Conservation (phyloP, 2,329 filamentous ascomycete species). For the Rutstroemia sp. region DNA sequence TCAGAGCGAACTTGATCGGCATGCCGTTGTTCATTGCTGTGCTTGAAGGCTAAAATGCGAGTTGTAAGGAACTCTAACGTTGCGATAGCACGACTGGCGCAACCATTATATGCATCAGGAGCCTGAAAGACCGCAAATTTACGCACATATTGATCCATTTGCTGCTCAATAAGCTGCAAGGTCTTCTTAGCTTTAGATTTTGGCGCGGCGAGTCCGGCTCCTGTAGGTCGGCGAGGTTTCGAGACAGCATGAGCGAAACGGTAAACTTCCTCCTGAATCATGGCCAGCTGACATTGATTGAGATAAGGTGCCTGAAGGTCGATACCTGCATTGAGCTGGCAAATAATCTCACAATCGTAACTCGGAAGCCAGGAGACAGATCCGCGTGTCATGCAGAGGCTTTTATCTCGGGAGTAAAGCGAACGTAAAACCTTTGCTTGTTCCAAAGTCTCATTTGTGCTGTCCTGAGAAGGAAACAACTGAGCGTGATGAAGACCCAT, state of each 20-base stretch:
- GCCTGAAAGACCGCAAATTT: not conserved
- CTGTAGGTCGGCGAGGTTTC: not conserved
- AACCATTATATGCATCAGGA: not conserved
- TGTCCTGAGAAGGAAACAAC: slow-evolving; percentile 2
- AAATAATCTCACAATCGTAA: slow-evolving; percentile 1
- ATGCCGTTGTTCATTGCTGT: slow-evolving; percentile 3
- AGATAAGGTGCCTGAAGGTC: not conserved
- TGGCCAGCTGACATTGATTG: not conserved
- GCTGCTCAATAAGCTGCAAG: not conserved
- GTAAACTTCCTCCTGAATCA: not conserved
- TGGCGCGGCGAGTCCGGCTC: no score
- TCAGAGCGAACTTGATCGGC: not conserved
- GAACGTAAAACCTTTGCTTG: slow-evolving; percentile 5
- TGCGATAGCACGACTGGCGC: not conserved
- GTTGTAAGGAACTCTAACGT: slow-evolving; percentile 5
- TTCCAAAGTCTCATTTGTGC: not conserved
- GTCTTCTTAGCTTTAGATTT: not conserved
- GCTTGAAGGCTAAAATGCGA: slow-evolving; percentile 6
- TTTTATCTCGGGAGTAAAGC: slow-evolving; percentile 5
- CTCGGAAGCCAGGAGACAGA: slow-evolving; percentile 7
- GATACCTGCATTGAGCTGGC: not conserved
- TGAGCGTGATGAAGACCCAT: slow-evolving; percentile 5
- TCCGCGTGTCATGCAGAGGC: slow-evolving; percentile 7
- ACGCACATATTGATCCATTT: not conserved
- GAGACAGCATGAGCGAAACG: not conserved